Percentiles rank a stretch among this genome's conserved stretches.
These are phyloP conservation scores for Fraxinus cuspidata DNA, from an alignment of 257 asterid species.

Conservation along the genomic window DNA sequence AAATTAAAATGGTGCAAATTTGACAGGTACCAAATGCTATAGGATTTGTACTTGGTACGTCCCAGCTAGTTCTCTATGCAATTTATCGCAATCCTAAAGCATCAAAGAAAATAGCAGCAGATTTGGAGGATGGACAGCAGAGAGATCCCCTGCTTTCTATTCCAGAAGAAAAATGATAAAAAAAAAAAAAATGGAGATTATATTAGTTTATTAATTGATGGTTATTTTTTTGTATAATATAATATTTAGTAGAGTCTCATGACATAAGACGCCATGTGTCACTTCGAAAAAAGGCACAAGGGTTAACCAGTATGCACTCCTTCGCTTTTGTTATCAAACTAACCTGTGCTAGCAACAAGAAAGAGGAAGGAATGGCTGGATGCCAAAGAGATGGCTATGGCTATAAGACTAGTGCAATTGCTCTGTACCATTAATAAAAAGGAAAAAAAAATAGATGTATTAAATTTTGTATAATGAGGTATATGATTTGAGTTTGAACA, in stretches of 20 bases:
- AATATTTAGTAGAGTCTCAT: too few relatives aligned
- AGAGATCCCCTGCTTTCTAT: conserved; percentile 41
- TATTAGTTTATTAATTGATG: neutral
- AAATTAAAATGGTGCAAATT: neutral
- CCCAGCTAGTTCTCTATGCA: conserved; percentile 56
- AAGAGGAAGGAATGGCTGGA: too few relatives aligned
- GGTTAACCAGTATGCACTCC: too few relatives aligned
- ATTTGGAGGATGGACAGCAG: conserved; percentile 32
- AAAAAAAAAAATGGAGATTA: neutral
- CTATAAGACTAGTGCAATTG: too few relatives aligned
- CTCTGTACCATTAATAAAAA: too few relatives aligned
- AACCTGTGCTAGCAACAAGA: neutral
- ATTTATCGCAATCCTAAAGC: conserved; percentile 40
- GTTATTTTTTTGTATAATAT: too few relatives aligned
- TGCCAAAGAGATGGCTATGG: too few relatives aligned
- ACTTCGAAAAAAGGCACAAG: too few relatives aligned
- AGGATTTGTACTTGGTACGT: conserved; percentile 53
- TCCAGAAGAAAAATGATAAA: neutral
- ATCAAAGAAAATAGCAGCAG: conserved; percentile 25
- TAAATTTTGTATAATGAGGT: neutral
- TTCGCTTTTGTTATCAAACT: too few relatives aligned
- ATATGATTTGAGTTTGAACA: too few relatives aligned
- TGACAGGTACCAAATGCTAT: conserved; percentile 64
- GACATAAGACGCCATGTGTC: too few relatives aligned
- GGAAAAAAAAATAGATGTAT: neutral